Evolutionary conservation across 2,329 filamentous ascomycete species (phyloP), one percentile per base, ranked within the genome.

Genomic region (Cladosporium austrohemisphaericum): DNA sequence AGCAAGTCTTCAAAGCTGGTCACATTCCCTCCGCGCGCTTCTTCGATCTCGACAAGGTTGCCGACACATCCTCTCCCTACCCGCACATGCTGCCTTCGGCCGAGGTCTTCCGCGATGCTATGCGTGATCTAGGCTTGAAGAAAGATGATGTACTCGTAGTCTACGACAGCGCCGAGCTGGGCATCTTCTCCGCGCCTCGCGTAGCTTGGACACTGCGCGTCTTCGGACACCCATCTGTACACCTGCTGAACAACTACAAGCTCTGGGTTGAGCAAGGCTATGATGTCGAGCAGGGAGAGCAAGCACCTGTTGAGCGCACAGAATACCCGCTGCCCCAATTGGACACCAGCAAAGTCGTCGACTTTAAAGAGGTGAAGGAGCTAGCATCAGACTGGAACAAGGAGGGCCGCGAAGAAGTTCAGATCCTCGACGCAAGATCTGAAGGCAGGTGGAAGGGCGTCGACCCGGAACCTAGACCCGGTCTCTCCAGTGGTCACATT

Each of bases 221-320:
- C 26, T 97, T 97, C 68, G 93, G 93, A 1, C 93, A 98, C 67
- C 75, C 82, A 36, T 85, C 82, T 55, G 92, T 98, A 11, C 90
- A 96, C 67, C 71, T 98, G 14, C 73, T 98, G 49, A 94, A 98
- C 73, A 98, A 98, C 72, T 98, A 96, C 73, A 87, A 85, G 67
- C 71, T 87, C n/a, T 98, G 91, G 89, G 84, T 92, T 1, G 86
- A 92, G 26, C 77, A 94, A 63, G 89, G 87, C 1, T 80, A 84
- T 57, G 87, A 90, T 0, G 86, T 84, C 1, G 90, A 95, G 71
- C 83, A 82, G n/a, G 91, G 92, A 3, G 74, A 83, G 61, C 71
- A 83, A 48, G 76, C 81, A 47, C 64, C 75, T 36, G 74, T 68
- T 2, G 59, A 68, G 6, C 53, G 56, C 19, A 67, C 67, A 11